Evolutionary conservation across 148 eudicot species (phyloP), one percentile per base, ranked within the genome.

Genomic region (Nepenthes mirabilis): DNA sequence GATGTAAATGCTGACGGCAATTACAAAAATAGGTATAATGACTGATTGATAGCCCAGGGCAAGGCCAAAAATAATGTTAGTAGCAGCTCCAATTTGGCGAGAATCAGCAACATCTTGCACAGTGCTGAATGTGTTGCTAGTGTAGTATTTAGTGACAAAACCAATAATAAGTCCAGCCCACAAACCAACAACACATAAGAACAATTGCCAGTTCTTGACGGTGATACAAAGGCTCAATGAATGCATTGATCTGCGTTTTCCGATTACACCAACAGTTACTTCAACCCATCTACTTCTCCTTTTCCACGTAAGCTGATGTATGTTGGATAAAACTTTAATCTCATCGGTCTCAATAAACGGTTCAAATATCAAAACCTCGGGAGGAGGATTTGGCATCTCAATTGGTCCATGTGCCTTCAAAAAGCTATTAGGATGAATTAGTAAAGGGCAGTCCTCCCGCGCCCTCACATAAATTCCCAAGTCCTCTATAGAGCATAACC

Each of bases 351-450:
- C 95, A 66, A 90, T 67, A 70, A 86, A 87, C 60, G 97, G 91
- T 69, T 90, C 97, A 75, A 90, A 90, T 65, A 90, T 80, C 58
- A 90, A 62, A 48, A 49, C 63, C 71, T 82, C 88, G 35, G 91
- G 95, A 60, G 97, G 91, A 75, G 91, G 97, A 69, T 70, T 73
- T 55, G 97, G 95, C 95, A 90, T 90, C 80, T 90, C 97, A 63
- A 90, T 84, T 67, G 70, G 56, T 62, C 97, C 97, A 69, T 90
- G 97, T 75, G 86, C 97, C 95, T 82, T 90, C 55, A 90, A 82
- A 37, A 86, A 80, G 77, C 88, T 82, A 74, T 87, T 82, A 32
- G 95, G 77, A 56, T 86, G 87, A 72, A 90, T 82, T 49, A 78
- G 79, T 57, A 63, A 75, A 68, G 80, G 82, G 58, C 81, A 64